These are phyloP conservation scores for Boletus insuetus DNA, from an alignment of 768 basidiomycete genomes.

Conservation along the genomic window DNA sequence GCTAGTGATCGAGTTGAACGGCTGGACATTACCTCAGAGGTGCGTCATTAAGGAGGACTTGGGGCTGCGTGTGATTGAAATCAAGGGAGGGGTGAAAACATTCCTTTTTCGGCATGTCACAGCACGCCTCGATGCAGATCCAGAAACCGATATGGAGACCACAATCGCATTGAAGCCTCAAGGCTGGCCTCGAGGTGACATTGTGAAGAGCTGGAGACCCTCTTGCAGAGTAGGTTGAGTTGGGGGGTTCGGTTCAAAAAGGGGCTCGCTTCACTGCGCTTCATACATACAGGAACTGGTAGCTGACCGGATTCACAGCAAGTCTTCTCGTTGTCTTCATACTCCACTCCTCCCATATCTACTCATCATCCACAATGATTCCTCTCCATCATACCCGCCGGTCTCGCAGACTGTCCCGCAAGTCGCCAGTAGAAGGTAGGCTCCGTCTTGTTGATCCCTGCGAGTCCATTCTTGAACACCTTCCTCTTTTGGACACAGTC, in stretches of 20 bases:
- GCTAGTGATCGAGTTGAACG: neutral
- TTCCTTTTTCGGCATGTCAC: slow-evolving; percentile 6
- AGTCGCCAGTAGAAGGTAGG: slow-evolving; percentile 36
- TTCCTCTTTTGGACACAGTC: slow-evolving; percentile 34
- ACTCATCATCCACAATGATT: slow-evolving; percentile 25
- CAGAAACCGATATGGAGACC: slow-evolving; percentile 23
- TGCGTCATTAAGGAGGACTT: slow-evolving; percentile 2
- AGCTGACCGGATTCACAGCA: neutral
- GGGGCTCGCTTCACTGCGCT: slow-evolving; percentile 14
- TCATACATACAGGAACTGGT: slow-evolving; percentile 10
- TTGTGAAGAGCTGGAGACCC: slow-evolving; percentile 31
- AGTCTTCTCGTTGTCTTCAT: neutral
- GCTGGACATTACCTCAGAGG: slow-evolving; percentile 5
- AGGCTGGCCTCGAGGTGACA: slow-evolving; percentile 41
- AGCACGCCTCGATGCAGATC: slow-evolving; percentile 28
- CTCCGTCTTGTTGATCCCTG: slow-evolving; percentile 13
- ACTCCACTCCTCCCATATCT: neutral
- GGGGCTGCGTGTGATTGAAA: slow-evolving; percentile 8
- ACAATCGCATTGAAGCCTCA: slow-evolving; percentile 29
- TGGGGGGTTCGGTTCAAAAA: slow-evolving; percentile 31
- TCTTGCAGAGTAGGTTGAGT: slow-evolving; percentile 15
- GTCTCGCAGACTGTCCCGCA: slow-evolving; percentile 45
- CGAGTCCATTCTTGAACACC: slow-evolving; percentile 32
- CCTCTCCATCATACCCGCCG: slow-evolving; percentile 35
- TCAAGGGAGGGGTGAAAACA: slow-evolving; percentile 9